Base-by-base conservation (phyloP, 345 rosid genomes). In the Euphorbia pulcherrima region DNA sequence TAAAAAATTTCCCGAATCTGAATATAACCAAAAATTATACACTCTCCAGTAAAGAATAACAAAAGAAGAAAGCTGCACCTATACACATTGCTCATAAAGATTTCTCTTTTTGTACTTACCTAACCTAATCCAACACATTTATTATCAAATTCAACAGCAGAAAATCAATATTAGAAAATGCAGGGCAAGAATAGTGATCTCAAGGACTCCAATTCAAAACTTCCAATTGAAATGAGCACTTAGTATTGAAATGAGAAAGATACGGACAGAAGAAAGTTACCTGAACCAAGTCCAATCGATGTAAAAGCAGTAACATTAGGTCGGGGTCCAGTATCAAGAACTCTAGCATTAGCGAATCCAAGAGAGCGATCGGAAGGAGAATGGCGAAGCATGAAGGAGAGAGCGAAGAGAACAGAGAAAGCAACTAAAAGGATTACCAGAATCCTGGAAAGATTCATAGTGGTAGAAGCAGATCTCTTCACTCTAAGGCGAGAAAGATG, bases 381-480 rank as follows among this genome's bases (percentile, higher is more conserved):
- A 62, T 61, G 67, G 1, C 61, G 67, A 30, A 75, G 29, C 13
- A 71, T 44, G 17, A 75, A 1, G 29, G 68, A 71, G 18, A 70
- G 50, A 2, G 40, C 39, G 68, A 70, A 66, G 1, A 75, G 20
- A 11, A 66, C 26, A 4, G 68, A 68, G 23, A 75, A 55, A 53
- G 40, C 52, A 4, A 75, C 24, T 5, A 74, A 48, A 48, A 18
- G 21, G 21, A 55, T 33, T 3, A 62, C 23, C 23, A 52, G 71
- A 75, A 78, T 66, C 80, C 79, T 76, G 60, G 82, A 67, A 71
- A 80, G 64, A 30, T 58, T 78, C 81, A 80, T 67, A 40, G 78
- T 44, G n/a, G 58, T 65, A 66, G 75, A 79, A 40, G 85, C 60
- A 51, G 61, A 66, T 70, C 77, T 74, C 86, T 35, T 76, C 35